phyloP scores from a whole-genome alignment of 1,284 basidiomycete genomes.

The Tremellales sp. region DNA sequence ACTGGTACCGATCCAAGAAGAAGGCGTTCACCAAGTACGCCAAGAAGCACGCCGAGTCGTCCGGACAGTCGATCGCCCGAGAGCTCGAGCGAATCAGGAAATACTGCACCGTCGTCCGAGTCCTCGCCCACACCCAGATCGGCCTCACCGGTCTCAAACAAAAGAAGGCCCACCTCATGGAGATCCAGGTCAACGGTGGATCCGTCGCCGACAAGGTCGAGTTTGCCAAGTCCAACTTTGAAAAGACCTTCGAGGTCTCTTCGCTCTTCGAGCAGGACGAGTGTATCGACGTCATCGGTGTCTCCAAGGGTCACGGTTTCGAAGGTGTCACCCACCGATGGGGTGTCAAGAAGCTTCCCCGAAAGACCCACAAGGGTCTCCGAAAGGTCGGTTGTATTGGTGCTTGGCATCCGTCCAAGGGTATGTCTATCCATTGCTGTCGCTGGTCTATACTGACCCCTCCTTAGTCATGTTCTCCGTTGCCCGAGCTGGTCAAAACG shows the following conservation, averaged over 20 bases:
- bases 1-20: slow-evolving; percentile 99
- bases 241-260: slow-evolving; percentile 87
- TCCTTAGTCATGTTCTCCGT: slow-evolving; percentile 99
- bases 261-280: slow-evolving; percentile 96
- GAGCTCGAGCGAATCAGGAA: slow-evolving; percentile 99
- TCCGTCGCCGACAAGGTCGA: slow-evolving; percentile 97
- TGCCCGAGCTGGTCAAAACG: slow-evolving; percentile 99
- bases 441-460: slow-evolving; percentile 50
- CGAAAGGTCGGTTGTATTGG: slow-evolving; percentile 99
- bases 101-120: slow-evolving; percentile 99
- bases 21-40: slow-evolving; percentile 98
- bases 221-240: slow-evolving; percentile 91
- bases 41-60: slow-evolving; percentile 97
- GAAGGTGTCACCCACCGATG: slow-evolving; percentile 99
- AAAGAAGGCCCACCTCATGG: slow-evolving; percentile 99
- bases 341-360: slow-evolving; percentile 96
- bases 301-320: slow-evolving; percentile 98
- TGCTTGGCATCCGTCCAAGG: slow-evolving; percentile 41
- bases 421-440: not conserved
- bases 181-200: slow-evolving; percentile 99
- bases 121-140: slow-evolving; percentile 98
- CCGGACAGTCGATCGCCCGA: slow-evolving; percentile 84
- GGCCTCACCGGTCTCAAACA: slow-evolving; percentile 96
- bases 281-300: slow-evolving; percentile 93
- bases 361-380: slow-evolving; percentile 73